These are phyloP conservation scores for Cordyceps militaris DNA, from an alignment of 2,329 filamentous ascomycete genomes.

Conservation along the genomic window DNA sequence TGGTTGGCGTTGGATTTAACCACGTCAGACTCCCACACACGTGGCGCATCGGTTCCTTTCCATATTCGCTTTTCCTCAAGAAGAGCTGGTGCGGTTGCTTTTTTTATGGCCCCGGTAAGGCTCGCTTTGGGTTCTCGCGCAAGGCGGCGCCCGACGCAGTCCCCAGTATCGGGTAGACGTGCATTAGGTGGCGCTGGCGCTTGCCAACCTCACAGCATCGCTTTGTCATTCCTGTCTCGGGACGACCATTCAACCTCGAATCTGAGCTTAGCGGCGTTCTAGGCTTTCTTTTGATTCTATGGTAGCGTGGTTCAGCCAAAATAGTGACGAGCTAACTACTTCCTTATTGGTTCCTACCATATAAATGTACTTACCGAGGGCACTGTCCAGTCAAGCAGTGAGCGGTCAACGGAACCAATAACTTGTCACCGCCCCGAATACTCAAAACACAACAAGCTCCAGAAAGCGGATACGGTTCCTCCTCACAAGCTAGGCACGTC, in stretches of 20 bases:
- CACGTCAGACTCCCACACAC: slow-evolving; percentile 10
- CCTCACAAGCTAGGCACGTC: slow-evolving; percentile 4
- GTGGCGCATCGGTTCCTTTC: not conserved
- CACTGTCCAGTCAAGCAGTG: not conserved
- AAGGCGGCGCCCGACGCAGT: slow-evolving; percentile 1
- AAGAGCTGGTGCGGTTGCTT: not conserved
- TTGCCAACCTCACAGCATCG: not conserved
- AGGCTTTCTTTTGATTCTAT: not conserved
- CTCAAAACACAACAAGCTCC: not conserved
- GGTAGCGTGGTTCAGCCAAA: not conserved
- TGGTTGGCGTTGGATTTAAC: slow-evolving; percentile 9
- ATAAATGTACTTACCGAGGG: too few relatives aligned
- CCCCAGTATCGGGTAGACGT: slow-evolving; percentile 6
- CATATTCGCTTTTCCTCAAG: not conserved
- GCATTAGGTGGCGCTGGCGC: slow-evolving; percentile 8
- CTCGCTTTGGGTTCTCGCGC: slow-evolving; percentile 6
- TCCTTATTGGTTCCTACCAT: too few relatives aligned
- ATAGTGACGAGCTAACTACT: not conserved
- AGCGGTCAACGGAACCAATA: slow-evolving; percentile 4
- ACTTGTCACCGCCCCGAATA: slow-evolving; percentile 2
- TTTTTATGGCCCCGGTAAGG: not conserved
- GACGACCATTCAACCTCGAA: not conserved
- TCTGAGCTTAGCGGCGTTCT: not conserved
- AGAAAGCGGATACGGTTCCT: slow-evolving; percentile 9
- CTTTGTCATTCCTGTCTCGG: not conserved